Conservation (phyloP, 2,329 filamentous ascomycete genomes). For the Stachybotrys chlorohalonatus region DNA sequence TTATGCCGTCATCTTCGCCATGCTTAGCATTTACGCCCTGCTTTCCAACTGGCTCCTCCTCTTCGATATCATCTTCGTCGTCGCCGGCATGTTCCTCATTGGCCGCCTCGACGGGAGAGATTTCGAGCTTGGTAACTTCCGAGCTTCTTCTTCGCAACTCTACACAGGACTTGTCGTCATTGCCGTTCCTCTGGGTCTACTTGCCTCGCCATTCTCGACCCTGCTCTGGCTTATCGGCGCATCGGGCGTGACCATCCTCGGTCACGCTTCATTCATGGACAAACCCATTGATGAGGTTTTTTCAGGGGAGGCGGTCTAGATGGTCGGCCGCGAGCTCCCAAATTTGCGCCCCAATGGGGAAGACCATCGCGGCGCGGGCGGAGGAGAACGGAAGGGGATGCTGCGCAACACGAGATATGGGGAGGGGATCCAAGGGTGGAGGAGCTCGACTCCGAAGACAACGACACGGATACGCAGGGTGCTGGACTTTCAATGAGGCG, state of each 20-base stretch:
- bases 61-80: constrained; percentile 85
- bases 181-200: constrained; percentile 75
- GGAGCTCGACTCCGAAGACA: constrained; percentile 57
- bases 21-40: constrained; percentile 93
- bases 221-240: constrained; percentile 95
- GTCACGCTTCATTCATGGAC: constrained; percentile 92
- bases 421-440: constrained; percentile 42
- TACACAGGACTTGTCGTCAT: constrained; percentile 83
- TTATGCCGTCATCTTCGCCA: constrained; percentile 86
- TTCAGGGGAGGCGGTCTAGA: constrained; percentile 99
- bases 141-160: constrained; percentile 82
- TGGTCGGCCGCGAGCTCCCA: constrained; percentile 99
- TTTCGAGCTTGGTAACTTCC: constrained; percentile 73
- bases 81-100: constrained; percentile 82
- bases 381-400: constrained; percentile 47
- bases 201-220: constrained; percentile 75
- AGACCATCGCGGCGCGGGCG: constrained; percentile 91
- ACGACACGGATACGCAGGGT: constrained; percentile 44
- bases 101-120: constrained; percentile 84
- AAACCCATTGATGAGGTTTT: constrained; percentile 99
- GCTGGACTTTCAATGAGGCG: constrained; percentile 37
- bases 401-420: constrained; percentile 27
- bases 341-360: constrained; percentile 92
- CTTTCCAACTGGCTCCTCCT: constrained; percentile 79
- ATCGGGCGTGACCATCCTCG: constrained; percentile 84